Conservation (phyloP, 306 rosid species). For the Vigna unguiculata region DNA sequence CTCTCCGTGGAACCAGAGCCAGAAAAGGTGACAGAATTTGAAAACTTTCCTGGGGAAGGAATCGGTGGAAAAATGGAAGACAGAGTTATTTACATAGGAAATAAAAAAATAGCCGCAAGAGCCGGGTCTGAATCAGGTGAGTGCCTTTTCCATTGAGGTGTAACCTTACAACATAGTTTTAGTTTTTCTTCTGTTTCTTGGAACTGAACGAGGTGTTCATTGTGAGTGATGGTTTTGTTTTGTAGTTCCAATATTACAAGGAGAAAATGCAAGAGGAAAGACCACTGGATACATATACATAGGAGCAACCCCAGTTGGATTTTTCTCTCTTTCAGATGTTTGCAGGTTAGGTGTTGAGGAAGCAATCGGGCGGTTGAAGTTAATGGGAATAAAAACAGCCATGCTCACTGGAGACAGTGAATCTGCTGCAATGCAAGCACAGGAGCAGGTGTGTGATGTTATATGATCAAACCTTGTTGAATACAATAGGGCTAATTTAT, state of each 20-base stretch:
- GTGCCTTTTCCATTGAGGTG: slow-evolving; percentile 30
- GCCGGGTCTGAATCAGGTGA: slow-evolving; percentile 74
- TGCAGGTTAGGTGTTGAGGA: slow-evolving; percentile 82
- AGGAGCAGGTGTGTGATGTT: slow-evolving; percentile 67
- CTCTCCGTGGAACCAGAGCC: slow-evolving; percentile 73
- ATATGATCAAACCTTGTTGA: slow-evolving; percentile 15
- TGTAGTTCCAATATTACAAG: slow-evolving; percentile 66
- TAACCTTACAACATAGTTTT: not conserved
- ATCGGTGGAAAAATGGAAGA: slow-evolving; percentile 76
- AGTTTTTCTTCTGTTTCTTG: slow-evolving; percentile 1
- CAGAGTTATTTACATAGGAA: slow-evolving; percentile 77
- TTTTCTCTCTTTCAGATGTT: slow-evolving; percentile 73
- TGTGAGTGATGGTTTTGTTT: slow-evolving; percentile 35
- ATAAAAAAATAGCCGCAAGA: slow-evolving; percentile 66
- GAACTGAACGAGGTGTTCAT: slow-evolving; percentile 26
- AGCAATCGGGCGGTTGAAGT: slow-evolving; percentile 70
- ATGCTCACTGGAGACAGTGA: slow-evolving; percentile 93
- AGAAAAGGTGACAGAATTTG: slow-evolving; percentile 73
- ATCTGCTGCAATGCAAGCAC: slow-evolving; percentile 78
- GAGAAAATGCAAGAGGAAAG: slow-evolving; percentile 64
- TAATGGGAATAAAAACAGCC: slow-evolving; percentile 75
- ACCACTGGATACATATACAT: slow-evolving; percentile 79
- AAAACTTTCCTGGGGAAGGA: slow-evolving; percentile 93
- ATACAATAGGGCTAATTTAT: slow-evolving; percentile 5
- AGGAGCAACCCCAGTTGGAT: slow-evolving; percentile 60